Evolutionary conservation across 2,329 filamentous ascomycete species (phyloP).

Genomic region (Hypocreales sp.): DNA sequence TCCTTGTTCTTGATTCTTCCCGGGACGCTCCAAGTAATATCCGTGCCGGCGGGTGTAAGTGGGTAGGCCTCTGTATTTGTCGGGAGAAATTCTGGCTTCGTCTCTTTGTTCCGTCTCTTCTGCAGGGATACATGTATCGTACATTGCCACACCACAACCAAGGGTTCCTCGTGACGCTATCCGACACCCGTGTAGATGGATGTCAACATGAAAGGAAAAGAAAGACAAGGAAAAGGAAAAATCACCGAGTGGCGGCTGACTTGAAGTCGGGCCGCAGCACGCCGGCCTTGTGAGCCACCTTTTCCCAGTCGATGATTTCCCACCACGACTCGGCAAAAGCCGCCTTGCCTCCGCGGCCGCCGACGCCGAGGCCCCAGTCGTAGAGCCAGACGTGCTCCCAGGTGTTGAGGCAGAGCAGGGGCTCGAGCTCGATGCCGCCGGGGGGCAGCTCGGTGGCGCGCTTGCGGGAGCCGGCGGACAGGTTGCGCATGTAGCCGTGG

Average conservation of each 20-base stretch:
- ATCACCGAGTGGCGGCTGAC: conserved; percentile 8
- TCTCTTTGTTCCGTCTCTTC: too few species aligned
- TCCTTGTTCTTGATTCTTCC: too few species aligned
- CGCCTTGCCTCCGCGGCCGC: conserved; percentile 56
- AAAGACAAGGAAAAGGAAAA: too few species aligned
- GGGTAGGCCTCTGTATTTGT: too few species aligned
- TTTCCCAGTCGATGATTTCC: conserved; percentile 72
- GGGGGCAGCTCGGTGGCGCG: conserved; percentile 30
- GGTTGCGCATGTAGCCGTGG: conserved; percentile 22
- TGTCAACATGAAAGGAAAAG: too few species aligned
- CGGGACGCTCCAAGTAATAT: too few species aligned
- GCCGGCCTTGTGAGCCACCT: conserved; percentile 35
- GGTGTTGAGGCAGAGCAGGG: conserved; percentile 81
- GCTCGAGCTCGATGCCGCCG: conserved; percentile 53
- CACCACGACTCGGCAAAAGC: conserved; percentile 72
- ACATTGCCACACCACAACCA: too few species aligned
- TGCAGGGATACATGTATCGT: too few species aligned
- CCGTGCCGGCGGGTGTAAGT: too few species aligned
- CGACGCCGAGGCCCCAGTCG: conserved; percentile 51
- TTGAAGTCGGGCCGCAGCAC: conserved; percentile 19
- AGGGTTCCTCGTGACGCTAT: too few species aligned
- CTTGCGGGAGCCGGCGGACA: conserved; percentile 13
- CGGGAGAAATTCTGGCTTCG: too few species aligned
- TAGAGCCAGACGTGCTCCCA: conserved; percentile 91
- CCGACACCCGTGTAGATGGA: too few species aligned